These are phyloP conservation scores for Xylaria curta DNA, from an alignment of 495 filamentous ascomycete genomes.

Conservation along the genomic window DNA sequence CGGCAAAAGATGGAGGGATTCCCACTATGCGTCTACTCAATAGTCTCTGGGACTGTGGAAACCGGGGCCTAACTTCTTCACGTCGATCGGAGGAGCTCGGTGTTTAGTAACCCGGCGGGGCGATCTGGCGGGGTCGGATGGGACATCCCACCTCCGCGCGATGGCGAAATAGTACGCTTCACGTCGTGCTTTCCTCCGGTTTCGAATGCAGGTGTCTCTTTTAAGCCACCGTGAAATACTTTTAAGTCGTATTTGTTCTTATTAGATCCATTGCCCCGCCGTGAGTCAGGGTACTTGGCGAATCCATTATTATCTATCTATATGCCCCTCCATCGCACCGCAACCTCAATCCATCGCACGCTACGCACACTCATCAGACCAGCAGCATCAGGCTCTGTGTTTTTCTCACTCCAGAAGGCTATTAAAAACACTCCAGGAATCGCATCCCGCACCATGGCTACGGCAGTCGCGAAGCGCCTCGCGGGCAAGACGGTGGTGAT, in stretches of 20 bases:
- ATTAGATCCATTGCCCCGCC: background rate
- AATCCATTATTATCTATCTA: background rate
- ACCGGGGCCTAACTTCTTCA: too few species aligned
- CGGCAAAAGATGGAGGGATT: too few species aligned
- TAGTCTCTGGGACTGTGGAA: too few species aligned
- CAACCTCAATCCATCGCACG: slow-evolving; percentile 4
- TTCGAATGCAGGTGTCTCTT: slow-evolving; percentile 10
- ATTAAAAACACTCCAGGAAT: background rate
- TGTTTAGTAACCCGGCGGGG: slow-evolving; percentile 7
- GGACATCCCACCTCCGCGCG: background rate
- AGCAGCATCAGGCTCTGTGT: slow-evolving; percentile 3
- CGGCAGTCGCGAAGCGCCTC: slow-evolving; percentile 82
- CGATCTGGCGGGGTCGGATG: slow-evolving; percentile 3
- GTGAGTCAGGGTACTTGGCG: background rate
- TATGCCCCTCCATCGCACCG: slow-evolving; percentile 24
- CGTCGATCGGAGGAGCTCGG: background rate
- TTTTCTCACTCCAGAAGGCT: background rate
- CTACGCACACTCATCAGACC: slow-evolving; percentile 18
- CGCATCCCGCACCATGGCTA: slow-evolving; percentile 59
- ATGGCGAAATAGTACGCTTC: slow-evolving; percentile 20
- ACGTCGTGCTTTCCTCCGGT: background rate
- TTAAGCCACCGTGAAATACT: background rate
- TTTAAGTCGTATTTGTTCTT: background rate
- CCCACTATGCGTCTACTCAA: too few species aligned
- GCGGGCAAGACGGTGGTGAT: slow-evolving; percentile 92